A percentile compares a stretch with the other conserved stretches of the same genome.
phyloP scores from a whole-genome alignment of 805 yeast species.

The Teunomyces kruisii region DNA sequence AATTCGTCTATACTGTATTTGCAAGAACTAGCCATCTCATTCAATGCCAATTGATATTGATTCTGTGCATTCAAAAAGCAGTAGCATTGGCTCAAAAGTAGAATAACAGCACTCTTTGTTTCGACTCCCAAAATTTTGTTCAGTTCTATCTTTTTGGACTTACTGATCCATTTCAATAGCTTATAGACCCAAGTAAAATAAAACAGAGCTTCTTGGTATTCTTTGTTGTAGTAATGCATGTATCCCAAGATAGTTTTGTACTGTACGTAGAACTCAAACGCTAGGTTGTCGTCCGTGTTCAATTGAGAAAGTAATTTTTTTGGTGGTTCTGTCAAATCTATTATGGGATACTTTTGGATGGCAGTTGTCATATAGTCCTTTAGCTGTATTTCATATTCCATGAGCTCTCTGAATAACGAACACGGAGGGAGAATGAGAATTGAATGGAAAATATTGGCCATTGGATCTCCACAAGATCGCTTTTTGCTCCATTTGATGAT shows the following conservation, averaged over 20 bases:
- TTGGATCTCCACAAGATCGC: neutral
- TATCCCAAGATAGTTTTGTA: conserved; percentile 19
- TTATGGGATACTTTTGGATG: conserved; percentile 14
- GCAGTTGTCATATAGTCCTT: neutral
- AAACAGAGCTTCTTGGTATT: conserved; percentile 15
- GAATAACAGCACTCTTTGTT: neutral
- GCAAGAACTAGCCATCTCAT: neutral
- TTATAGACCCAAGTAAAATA: conserved; percentile 19
- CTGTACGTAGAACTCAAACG: conserved; percentile 10
- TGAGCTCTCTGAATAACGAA: conserved; percentile 12
- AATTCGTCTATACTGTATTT: neutral
- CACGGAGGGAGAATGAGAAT: conserved; percentile 10
- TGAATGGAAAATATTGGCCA: neutral
- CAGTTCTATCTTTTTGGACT: neutral
- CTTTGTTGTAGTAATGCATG: conserved; percentile 11
- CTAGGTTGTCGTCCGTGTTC: neutral
- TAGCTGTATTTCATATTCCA: neutral
- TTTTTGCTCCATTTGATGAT: neutral
- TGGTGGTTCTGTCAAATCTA: conserved; percentile 12
- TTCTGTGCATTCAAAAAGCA: conserved; percentile 1
- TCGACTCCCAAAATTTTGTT: neutral
- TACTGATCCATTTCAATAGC: conserved; percentile 11
- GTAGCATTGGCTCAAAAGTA: neutral
- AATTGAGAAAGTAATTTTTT: conserved; percentile 7
- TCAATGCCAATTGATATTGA: neutral